A percentile compares a stretch with the other conserved stretches of the same genome.
These are phyloP conservation scores for Cladophialophora exuberans DNA, from an alignment of 2,329 filamentous ascomycete species.

Conservation along the genomic window DNA sequence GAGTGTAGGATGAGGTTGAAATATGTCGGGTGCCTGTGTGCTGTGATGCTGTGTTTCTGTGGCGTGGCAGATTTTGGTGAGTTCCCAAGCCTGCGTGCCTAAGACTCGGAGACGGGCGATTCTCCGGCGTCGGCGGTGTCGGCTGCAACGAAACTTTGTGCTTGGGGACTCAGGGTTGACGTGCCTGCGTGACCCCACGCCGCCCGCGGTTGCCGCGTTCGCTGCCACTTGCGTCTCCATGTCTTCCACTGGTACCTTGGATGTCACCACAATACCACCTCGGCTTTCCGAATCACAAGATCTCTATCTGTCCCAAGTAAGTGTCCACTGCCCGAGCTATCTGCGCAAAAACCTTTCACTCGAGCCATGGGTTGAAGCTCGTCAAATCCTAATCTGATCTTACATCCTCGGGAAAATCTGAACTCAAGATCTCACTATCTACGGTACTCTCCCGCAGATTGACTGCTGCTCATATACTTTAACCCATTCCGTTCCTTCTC, in stretches of 20 bases:
- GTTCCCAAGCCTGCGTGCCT: too few relatives aligned
- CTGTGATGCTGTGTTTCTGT: too few relatives aligned
- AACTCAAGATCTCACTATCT: not conserved
- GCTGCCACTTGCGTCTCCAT: too few relatives aligned
- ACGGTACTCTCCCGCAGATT: too few relatives aligned
- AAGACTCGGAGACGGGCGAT: too few relatives aligned
- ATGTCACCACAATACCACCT: not conserved
- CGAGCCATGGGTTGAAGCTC: constrained; percentile 3
- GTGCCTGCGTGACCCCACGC: too few relatives aligned
- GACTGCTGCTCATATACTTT: too few relatives aligned
- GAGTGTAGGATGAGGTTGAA: not conserved
- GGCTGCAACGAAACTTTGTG: too few relatives aligned
- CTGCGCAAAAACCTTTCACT: constrained; percentile 6
- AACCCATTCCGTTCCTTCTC: constrained; percentile 7
- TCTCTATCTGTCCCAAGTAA: constrained; percentile 3
- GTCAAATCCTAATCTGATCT: not conserved
- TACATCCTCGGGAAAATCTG: constrained; percentile 1
- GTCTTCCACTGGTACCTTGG: not conserved
- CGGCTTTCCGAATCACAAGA: constrained; percentile 10
- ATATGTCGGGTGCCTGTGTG: not conserved
- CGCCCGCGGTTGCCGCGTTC: too few relatives aligned
- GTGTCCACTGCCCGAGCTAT: constrained; percentile 10
- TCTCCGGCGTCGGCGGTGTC: too few relatives aligned
- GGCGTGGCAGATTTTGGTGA: too few relatives aligned
- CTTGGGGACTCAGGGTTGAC: too few relatives aligned